A percentile compares a stretch with the other conserved stretches of the same genome.
Conservation (phyloP, 1,284 basidiomycete species). For the Ustanciosporium gigantosporum region DNA sequence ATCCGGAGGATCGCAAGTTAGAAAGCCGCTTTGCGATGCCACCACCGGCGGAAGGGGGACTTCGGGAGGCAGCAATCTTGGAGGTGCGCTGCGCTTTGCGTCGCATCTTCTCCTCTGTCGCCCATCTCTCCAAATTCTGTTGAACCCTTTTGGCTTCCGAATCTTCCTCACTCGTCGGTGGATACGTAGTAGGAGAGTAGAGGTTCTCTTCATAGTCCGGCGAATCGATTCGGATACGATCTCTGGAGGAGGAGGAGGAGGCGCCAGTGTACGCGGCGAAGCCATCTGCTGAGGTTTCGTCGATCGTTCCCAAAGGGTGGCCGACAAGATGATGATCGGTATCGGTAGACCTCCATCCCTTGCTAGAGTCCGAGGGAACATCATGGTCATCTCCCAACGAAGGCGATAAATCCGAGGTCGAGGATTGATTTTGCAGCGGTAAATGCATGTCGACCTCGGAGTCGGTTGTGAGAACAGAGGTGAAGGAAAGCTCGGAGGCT, state of each 20-base stretch:
- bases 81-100: constrained; percentile 46
- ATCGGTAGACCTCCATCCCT: neutral
- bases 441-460: constrained; percentile 2
- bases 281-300: constrained; percentile 13
- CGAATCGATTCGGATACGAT: constrained; percentile 8
- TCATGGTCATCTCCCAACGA: neutral
- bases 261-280: constrained; percentile 2
- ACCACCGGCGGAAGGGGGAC: constrained; percentile 2
- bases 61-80: constrained; percentile 17
- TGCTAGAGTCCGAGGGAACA: neutral
- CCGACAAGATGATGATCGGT: neutral
- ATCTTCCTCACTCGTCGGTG: constrained; percentile 42
- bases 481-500: constrained; percentile 12
- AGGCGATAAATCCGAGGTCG: neutral
- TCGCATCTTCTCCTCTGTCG: constrained; percentile 40
- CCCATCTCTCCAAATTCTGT: constrained; percentile 48
- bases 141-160: constrained; percentile 44
- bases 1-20: constrained; percentile 8
- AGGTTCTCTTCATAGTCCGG: constrained; percentile 8
- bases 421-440: constrained; percentile 4
- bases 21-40: constrained; percentile 21
- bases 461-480: constrained; percentile 4
- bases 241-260: neutral
- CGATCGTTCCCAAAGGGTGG: constrained; percentile 17
- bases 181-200: constrained; percentile 29